A percentile compares a stretch with the other conserved stretches of the same genome.
Conservation (phyloP, 768 basidiomycete genomes). For the Leccinum sublutescens region DNA sequence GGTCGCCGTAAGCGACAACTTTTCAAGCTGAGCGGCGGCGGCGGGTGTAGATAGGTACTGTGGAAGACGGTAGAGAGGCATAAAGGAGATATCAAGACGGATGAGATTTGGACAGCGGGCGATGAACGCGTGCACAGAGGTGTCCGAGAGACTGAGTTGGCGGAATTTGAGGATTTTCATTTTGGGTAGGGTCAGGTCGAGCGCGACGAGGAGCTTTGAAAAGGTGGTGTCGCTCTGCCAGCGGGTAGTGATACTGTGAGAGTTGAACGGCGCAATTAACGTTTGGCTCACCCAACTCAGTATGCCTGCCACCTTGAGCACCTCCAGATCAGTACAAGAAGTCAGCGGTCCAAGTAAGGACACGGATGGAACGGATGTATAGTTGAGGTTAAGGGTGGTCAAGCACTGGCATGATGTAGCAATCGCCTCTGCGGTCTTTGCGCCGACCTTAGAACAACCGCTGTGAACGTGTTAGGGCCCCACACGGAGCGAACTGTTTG, state of each 20-base stretch:
- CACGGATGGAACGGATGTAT: conserved; percentile 52
- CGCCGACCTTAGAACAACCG: conserved; percentile 57
- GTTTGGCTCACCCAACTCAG: conserved; percentile 51
- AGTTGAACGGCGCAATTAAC: neutral
- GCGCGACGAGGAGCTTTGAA: conserved; percentile 39
- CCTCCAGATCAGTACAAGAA: conserved; percentile 43
- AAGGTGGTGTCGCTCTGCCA: conserved; percentile 57
- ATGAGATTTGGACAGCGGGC: conserved; percentile 47
- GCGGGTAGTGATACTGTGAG: neutral
- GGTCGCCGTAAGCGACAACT: conserved; percentile 64
- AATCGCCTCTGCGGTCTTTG: conserved; percentile 45
- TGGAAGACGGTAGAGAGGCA: conserved; percentile 42
- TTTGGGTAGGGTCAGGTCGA: conserved; percentile 35
- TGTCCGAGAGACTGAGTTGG: conserved; percentile 51
- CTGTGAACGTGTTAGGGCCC: conserved; percentile 35
- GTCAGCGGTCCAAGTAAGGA: conserved; percentile 44
- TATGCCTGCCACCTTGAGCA: conserved; percentile 63
- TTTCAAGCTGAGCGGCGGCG: conserved; percentile 41
- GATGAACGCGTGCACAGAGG: conserved; percentile 42
- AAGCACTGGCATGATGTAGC: conserved; percentile 44
- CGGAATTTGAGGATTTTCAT: conserved; percentile 60
- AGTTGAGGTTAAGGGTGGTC: conserved; percentile 53
- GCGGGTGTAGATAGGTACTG: neutral
- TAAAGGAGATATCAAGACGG: conserved; percentile 67
- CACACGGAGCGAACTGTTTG: conserved; percentile 1